Evolutionary conservation across 345 rosid species (phyloP).

Genomic region (Erysimum cheiranthoides): DNA sequence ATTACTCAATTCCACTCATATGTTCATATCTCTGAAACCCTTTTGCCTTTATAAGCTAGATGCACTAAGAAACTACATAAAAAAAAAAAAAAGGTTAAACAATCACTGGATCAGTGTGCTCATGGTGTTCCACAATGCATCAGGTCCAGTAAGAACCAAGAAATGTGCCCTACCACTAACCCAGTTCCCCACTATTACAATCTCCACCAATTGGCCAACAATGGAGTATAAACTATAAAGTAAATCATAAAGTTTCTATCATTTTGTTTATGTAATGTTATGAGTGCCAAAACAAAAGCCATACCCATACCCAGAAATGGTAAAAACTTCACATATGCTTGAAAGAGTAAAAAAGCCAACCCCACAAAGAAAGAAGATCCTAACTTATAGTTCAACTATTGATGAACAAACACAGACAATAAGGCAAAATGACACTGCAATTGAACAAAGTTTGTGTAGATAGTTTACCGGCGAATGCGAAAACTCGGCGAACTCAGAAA

Average conservation of each 20-base stretch:
- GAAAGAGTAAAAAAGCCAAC: not conserved
- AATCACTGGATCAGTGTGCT: constrained; percentile 17
- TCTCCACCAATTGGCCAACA: constrained; percentile 14
- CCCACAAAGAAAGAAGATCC: not conserved
- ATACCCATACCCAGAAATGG: not conserved
- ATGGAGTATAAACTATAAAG: not conserved
- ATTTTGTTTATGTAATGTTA: not conserved
- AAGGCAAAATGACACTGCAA: not conserved
- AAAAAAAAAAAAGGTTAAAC: not conserved
- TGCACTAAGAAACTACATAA: not conserved
- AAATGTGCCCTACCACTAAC: constrained; percentile 25
- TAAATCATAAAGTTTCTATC: not conserved
- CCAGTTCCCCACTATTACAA: constrained; percentile 7
- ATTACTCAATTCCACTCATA: not conserved
- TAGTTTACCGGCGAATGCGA: not conserved
- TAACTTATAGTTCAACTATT: not conserved
- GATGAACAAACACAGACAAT: not conserved
- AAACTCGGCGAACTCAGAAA: not conserved
- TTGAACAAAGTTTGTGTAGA: not conserved
- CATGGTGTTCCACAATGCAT: constrained; percentile 5
- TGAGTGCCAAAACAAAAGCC: not conserved
- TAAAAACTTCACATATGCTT: not conserved
- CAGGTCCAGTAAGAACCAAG: constrained; percentile 10
- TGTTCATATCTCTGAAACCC: not conserved
- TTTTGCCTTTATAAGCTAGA: constrained; percentile 2